These are phyloP conservation scores for Colletotrichum filicis DNA, from an alignment of 2,329 filamentous ascomycete species.

Conservation along the genomic window DNA sequence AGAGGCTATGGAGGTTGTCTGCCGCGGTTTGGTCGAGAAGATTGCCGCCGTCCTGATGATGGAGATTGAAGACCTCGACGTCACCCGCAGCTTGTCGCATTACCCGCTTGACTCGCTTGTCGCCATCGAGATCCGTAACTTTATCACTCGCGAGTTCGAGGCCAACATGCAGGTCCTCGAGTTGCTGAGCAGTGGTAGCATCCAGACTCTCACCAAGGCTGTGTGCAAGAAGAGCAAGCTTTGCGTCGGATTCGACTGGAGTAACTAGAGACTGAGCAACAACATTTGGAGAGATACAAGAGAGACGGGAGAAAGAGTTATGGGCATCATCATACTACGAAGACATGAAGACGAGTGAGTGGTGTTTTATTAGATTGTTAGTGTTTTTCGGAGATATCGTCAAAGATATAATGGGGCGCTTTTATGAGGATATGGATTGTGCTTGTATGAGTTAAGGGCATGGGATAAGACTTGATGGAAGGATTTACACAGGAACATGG, in stretches of 20 bases:
- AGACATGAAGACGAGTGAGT: slow-evolving; percentile 4
- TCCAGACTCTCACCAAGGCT: slow-evolving; percentile 58
- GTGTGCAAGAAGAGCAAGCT: slow-evolving; percentile 60
- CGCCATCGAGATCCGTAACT: slow-evolving; percentile 62
- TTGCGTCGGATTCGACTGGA: slow-evolving; percentile 34
- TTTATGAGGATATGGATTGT: not conserved
- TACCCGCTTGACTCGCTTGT: slow-evolving; percentile 60
- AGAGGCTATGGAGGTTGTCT: slow-evolving; percentile 58
- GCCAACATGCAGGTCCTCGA: slow-evolving; percentile 66
- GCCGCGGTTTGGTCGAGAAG: slow-evolving; percentile 58
- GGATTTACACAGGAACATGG: not conserved
- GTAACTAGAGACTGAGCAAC: slow-evolving; percentile 9
- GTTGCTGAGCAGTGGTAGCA: slow-evolving; percentile 62
- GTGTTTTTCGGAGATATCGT: not conserved
- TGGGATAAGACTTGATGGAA: not conserved
- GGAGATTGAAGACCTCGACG: slow-evolving; percentile 59
- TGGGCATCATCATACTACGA: slow-evolving; percentile 2
- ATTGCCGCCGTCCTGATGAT: slow-evolving; percentile 61
- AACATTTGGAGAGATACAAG: not conserved
- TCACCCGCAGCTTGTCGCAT: slow-evolving; percentile 49
- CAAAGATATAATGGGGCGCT: not conserved
- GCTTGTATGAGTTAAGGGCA: not conserved
- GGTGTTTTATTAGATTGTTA: slow-evolving; percentile 10
- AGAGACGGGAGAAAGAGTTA: not conserved
- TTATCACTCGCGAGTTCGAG: slow-evolving; percentile 60